Evolutionary conservation across 2,329 filamentous ascomycete genomes (phyloP), one percentile per base, ranked within the genome.

Genomic region (Dothistroma pini): DNA sequence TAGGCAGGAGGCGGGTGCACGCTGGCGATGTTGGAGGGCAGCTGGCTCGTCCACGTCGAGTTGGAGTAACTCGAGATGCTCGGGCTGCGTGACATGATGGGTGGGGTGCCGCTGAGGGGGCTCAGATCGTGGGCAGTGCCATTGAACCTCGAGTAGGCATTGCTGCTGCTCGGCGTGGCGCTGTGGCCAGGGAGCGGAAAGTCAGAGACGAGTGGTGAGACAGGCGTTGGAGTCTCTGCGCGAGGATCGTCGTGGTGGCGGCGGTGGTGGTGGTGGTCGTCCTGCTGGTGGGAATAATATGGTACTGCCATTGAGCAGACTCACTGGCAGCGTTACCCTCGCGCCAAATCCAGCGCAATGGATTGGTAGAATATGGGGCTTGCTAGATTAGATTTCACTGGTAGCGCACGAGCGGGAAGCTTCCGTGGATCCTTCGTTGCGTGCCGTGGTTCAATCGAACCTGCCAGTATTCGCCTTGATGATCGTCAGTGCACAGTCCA

Each of bases 1-100:
- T 96, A 99, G 19, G 87, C 90, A 32, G 95, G 88, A 66, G 89
- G 81, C 10, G 93, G 95, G 51, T 87, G 87, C 60, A 93, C 66
- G 51, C 70, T 67, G 47, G 63, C 56, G 9, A 71, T 68, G 32
- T 58, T 64, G n/a, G 58, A 57, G 5, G 65, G 60, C 19, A 58
- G 4, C 19, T 61, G 54, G 34, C 64, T 63, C 38, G 51, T 54
- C 55, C 50, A 62, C 25, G 56, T 57, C 22, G 64, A 66, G 56
- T 58, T 63, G 58, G 64, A 62, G 53, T 55, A 59, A 54, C 58
- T 64, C 48, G 62, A 63, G 41, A 59, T 41, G 54, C 64, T 66
- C 49, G 59, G 59, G 48, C 55, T 63, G 51, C 57, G 65, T 49
- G 65, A 62, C 63, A 63, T 63, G 49, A 56, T 65, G 54, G 25